Evolutionary conservation across 163 green algal genomes (phyloP).

Genomic region (Volvox carteri): DNA sequence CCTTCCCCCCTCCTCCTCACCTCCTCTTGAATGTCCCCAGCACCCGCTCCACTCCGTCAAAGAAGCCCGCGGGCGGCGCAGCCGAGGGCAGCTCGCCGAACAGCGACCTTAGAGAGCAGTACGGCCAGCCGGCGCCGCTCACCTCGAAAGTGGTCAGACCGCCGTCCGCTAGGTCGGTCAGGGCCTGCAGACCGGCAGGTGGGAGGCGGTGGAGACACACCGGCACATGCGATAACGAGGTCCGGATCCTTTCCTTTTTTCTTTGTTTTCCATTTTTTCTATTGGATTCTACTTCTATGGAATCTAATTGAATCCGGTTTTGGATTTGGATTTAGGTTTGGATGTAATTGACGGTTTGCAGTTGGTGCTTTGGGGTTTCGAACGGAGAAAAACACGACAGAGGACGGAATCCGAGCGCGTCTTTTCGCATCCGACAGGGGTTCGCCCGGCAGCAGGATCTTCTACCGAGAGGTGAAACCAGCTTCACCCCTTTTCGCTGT

Average conservation of each 20-base stretch:
- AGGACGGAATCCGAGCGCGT: too few relatives aligned
- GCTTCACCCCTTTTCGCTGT: too few relatives aligned
- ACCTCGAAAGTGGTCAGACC: constrained; percentile 75
- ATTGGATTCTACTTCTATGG: too few relatives aligned
- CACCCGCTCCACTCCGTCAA: constrained; percentile 68
- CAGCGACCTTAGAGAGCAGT: constrained; percentile 62
- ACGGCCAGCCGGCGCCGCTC: constrained; percentile 59
- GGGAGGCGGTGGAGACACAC: too few relatives aligned
- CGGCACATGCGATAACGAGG: too few relatives aligned
- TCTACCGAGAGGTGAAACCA: too few relatives aligned
- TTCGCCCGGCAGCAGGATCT: too few relatives aligned
- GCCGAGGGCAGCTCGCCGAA: constrained; percentile 60
- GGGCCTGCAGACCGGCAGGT: constrained; percentile 16
- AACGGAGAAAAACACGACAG: too few relatives aligned
- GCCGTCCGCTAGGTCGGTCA: constrained; percentile 75
- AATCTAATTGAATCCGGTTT: background rate
- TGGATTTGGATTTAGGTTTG: background rate
- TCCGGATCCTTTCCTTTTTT: too few relatives aligned
- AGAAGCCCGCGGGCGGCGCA: constrained; percentile 50
- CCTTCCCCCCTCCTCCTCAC: constrained; percentile 38
- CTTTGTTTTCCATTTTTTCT: too few relatives aligned
- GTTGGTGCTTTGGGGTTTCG: too few relatives aligned
- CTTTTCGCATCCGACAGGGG: too few relatives aligned
- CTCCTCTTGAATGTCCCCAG: constrained; percentile 76
- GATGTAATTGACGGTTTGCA: background rate